Percentiles rank a stretch among this genome's conserved stretches.
Evolutionary conservation across 1,139 yeast species (phyloP).

Genomic region (Geotrichum restrictum): DNA sequence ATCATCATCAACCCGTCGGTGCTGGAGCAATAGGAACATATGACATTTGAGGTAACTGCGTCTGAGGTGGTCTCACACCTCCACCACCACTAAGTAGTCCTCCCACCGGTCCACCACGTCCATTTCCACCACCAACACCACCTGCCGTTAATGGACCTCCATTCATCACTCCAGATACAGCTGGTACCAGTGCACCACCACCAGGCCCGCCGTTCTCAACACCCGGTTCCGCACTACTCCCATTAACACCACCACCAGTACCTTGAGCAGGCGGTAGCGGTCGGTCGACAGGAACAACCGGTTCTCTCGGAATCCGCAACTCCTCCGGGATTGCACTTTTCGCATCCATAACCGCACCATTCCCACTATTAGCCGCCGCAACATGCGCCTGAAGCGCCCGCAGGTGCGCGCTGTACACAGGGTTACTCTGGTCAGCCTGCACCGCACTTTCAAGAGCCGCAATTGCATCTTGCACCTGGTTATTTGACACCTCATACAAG

Average conservation of each 20-base stretch:
- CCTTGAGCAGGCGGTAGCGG: conserved; percentile 20
- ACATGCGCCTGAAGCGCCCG: conserved; percentile 14
- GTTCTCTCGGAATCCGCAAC: conserved; percentile 20
- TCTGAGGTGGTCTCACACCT: neutral
- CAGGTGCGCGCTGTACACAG: conserved; percentile 87
- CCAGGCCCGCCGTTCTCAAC: too few species aligned
- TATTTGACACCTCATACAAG: conserved; percentile 91
- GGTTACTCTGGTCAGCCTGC: conserved; percentile 87
- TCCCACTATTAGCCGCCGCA: neutral
- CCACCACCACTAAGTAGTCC: neutral
- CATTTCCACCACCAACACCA: neutral
- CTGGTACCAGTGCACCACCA: too few species aligned
- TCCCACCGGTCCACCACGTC: conserved; percentile 7
- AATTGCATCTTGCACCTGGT: conserved; percentile 88
- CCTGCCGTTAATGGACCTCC: conserved; percentile 1
- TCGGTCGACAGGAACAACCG: conserved; percentile 22
- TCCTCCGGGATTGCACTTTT: conserved; percentile 18
- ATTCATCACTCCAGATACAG: conserved; percentile 12
- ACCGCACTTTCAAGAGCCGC: conserved; percentile 97
- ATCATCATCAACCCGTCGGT: neutral
- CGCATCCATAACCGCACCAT: conserved; percentile 6
- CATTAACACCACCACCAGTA: conserved; percentile 15
- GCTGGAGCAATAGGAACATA: conserved; percentile 16
- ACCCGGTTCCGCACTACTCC: conserved; percentile 14
- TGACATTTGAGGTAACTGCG: conserved; percentile 1